Percentiles rank a stretch among this genome's conserved stretches.
phyloP scores from a whole-genome alignment of 2,329 filamentous ascomycete genomes.

The Akanthomyces dipterigenus region DNA sequence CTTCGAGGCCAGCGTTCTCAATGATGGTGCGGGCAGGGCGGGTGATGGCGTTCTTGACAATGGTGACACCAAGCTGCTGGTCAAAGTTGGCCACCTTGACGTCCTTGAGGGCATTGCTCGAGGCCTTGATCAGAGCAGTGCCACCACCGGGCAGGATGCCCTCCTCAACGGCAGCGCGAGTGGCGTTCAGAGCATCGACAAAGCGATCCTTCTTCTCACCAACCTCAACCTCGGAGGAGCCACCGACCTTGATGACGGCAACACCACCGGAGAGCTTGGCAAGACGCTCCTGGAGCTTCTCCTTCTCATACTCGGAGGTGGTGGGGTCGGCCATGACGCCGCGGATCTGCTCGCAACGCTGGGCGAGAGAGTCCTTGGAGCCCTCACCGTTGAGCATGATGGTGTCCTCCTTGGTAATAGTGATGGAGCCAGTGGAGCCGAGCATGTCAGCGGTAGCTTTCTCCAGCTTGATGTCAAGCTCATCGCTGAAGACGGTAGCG shows the following conservation, averaged over 20 bases:
- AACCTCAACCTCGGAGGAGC: conserved; percentile 95
- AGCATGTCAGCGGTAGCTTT: conserved; percentile 95
- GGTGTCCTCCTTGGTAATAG: conserved; percentile 99
- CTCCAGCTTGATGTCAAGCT: conserved; percentile 98
- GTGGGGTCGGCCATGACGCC: conserved; percentile 89
- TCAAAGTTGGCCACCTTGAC: conserved; percentile 95
- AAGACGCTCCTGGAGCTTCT: conserved; percentile 99
- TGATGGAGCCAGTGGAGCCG: conserved; percentile 94
- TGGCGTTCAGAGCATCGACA: conserved; percentile 96
- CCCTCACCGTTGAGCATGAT: conserved; percentile 97
- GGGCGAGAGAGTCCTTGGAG: conserved; percentile 84
- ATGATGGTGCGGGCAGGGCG: conserved; percentile 91
- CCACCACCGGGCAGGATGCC: conserved; percentile 98
- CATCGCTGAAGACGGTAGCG: conserved; percentile 94
- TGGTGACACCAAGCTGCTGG: conserved; percentile 95
- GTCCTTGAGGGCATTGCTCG: conserved; percentile 74
- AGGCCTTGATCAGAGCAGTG: conserved; percentile 95
- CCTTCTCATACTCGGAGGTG: conserved; percentile 99
- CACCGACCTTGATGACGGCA: conserved; percentile 98
- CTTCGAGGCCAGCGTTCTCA: conserved; percentile 95
- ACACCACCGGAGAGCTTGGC: conserved; percentile 99
- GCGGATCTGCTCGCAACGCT: conserved; percentile 98
- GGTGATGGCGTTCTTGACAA: conserved; percentile 97
- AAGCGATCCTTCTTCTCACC: conserved; percentile 99
- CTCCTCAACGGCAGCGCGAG: conserved; percentile 96